Evolutionary conservation across 768 basidiomycete genomes (phyloP).

Genomic region (Leccinum subtestaceum): DNA sequence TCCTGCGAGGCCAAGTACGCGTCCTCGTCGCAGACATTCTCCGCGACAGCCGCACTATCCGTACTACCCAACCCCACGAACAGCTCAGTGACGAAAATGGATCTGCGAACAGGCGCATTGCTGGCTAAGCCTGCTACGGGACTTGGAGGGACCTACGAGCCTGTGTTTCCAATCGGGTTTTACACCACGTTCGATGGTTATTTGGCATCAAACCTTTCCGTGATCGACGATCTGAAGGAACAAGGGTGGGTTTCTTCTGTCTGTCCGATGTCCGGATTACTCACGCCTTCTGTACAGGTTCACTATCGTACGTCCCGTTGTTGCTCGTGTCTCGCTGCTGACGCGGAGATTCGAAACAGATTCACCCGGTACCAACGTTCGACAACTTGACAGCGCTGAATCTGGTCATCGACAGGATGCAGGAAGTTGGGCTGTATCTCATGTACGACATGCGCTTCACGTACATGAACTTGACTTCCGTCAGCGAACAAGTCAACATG

Average conservation of each 20-base stretch:
- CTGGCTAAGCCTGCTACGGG: conserved; percentile 52
- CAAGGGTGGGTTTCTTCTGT: conserved; percentile 23
- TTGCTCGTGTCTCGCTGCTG: neutral
- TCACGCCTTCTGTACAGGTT: conserved; percentile 10
- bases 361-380: conserved; percentile 72
- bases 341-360: conserved; percentile 31
- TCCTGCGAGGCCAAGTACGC: conserved; percentile 27
- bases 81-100: conserved; percentile 62
- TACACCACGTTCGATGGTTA: conserved; percentile 43
- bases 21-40: conserved; percentile 43
- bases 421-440: conserved; percentile 64
- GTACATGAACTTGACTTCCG: conserved; percentile 62
- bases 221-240: conserved; percentile 32
- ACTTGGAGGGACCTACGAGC: conserved; percentile 46
- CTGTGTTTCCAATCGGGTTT: conserved; percentile 47
- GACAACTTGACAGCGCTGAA: conserved; percentile 56
- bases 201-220: conserved; percentile 19
- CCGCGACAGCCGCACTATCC: conserved; percentile 42
- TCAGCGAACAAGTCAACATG: conserved; percentile 64
- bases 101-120: conserved; percentile 55
- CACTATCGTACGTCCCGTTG: conserved; percentile 33
- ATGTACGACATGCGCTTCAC: conserved; percentile 83
- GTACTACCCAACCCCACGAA: conserved; percentile 50
- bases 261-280: neutral
- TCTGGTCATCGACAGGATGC: conserved; percentile 64